Evolutionary conservation across 306 rosid genomes (phyloP).

Genomic region (apple (Malus domestica)): DNA sequence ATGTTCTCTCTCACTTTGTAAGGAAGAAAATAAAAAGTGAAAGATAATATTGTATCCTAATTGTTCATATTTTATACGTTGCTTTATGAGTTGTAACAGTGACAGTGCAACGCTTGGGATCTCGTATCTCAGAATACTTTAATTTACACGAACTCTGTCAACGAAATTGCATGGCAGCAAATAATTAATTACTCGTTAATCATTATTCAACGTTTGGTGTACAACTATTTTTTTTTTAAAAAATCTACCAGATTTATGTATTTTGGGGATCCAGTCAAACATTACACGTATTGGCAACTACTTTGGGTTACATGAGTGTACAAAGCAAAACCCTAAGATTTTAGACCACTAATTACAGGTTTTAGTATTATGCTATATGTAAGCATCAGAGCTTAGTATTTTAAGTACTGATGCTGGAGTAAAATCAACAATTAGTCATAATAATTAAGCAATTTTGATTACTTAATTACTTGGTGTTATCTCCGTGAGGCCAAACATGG

Average conservation of each 20-base stretch:
- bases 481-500: constrained; percentile 22
- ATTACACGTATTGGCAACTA: constrained; percentile 24
- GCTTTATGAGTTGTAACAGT: constrained; percentile 8
- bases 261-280: constrained; percentile 17
- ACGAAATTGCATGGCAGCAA: constrained; percentile 12
- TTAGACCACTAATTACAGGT: constrained; percentile 15
- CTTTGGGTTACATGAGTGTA: constrained; percentile 10
- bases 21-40: too few relatives aligned
- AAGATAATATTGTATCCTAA: background rate
- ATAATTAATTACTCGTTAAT: constrained; percentile 3
- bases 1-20: too few relatives aligned
- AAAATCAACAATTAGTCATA: background rate
- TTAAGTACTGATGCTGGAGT: background rate
- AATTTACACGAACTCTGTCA: constrained; percentile 6
- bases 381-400: background rate
- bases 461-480: constrained; percentile 11
- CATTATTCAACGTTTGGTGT: constrained; percentile 55
- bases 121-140: constrained; percentile 39
- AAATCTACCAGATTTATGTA: constrained; percentile 28
- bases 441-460: background rate
- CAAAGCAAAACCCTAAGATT: constrained; percentile 6
- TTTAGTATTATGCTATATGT: background rate
- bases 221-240: constrained; percentile 7
- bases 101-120: constrained; percentile 32
- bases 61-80: background rate